Evolutionary conservation across 257 asterid species (phyloP).

Genomic region (Solanum phureja): DNA sequence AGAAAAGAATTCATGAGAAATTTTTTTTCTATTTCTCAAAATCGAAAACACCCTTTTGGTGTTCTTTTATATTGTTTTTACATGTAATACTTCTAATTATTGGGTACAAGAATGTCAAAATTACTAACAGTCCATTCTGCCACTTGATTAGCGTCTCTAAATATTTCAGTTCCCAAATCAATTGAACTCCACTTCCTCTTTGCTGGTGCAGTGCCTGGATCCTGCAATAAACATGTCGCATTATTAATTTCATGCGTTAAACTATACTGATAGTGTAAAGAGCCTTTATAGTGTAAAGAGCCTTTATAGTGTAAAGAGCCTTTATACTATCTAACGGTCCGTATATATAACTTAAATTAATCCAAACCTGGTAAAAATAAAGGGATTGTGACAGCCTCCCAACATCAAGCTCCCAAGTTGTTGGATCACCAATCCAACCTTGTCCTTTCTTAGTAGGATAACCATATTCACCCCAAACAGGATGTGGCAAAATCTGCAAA

Average conservation of each 20-base stretch:
- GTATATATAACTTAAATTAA: neutral
- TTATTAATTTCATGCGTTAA: neutral
- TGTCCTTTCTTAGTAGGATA: constrained; percentile 60
- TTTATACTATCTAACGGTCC: neutral
- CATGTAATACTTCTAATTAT: neutral
- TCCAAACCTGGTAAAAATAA: constrained; percentile 44
- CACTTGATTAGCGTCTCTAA: constrained; percentile 46
- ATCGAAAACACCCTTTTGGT: neutral
- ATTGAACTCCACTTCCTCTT: constrained; percentile 57
- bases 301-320: neutral
- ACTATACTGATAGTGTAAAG: neutral
- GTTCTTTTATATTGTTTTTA: neutral
- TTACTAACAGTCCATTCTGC: constrained; percentile 82
- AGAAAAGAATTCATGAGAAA: neutral
- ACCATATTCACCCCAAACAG: constrained; percentile 75
- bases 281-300: neutral
- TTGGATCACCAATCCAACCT: constrained; percentile 79
- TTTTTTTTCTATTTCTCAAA: neutral
- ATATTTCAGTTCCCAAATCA: constrained; percentile 70
- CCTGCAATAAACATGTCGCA: constrained; percentile 25
- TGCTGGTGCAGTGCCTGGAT: constrained; percentile 61
- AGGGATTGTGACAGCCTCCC: constrained; percentile 55
- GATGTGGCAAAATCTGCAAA: constrained; percentile 66
- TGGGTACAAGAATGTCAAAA: constrained; percentile 52
- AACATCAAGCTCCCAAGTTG: constrained; percentile 62